Evolutionary conservation across 2,329 filamentous ascomycete genomes (phyloP), one percentile per base, ranked within the genome.

Genomic region (Diaporthe sp.): DNA sequence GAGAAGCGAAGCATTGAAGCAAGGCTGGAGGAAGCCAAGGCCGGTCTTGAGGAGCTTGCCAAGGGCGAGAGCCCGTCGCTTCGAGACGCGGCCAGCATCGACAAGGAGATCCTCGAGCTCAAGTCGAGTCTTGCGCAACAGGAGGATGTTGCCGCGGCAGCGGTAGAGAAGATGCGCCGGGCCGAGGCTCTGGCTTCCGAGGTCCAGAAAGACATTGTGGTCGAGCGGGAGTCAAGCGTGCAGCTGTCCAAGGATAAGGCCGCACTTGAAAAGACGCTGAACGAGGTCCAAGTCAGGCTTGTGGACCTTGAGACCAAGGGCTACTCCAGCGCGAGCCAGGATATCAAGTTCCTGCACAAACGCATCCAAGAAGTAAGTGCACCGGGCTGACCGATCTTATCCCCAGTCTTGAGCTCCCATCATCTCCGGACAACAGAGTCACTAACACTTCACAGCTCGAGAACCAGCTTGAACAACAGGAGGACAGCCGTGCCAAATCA

Each of bases 271-370:
- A 98, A 98, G 87, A 91, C 90, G 72, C 87, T 97, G 68, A 98
- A 96, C 83, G 96, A 99, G 83, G 89, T 96, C 35, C 96, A 98
- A 84, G 90, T 98, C 71, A 92, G 92, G 81, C 91, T 97, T 73
- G 93, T 99, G 70, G 97, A 98, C 82, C 89, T 98, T 12, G 96
- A 99, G 86, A 98, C 97, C 57, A 98, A 98, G 87, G 95, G 96
- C 71, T 98, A 97, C 85, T 97, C 96, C 28, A 97, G 93, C 77
- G 94, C 94, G 33, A 98, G 96, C 83, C 95, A 98, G 80, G 96
- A 98, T 84, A 95, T 98, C 78, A 94, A 97, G 81, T 98, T 98
- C 86, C 85, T 98, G 80, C 94, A 98, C 84, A 96, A 95, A 81
- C 92, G 96, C 68, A 95, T 99, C 78, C 95, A 98, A 86, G 96